Percentiles rank a stretch among this genome's conserved stretches.
Conservation (phyloP, 2,329 filamentous ascomycete species). For the Paecilomyces variotii region DNA sequence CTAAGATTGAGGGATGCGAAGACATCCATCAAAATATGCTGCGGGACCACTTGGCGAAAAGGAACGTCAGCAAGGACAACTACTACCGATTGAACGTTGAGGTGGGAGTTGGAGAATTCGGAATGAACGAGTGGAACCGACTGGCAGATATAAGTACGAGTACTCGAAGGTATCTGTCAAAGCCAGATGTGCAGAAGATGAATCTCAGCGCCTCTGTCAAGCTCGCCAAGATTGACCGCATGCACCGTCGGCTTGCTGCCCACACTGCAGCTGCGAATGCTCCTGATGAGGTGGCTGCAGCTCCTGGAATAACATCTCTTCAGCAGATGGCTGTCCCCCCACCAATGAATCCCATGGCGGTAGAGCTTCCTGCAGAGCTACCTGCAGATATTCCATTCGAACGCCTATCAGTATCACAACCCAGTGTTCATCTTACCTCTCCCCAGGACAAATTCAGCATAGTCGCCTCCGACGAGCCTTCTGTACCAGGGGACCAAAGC, state of each 20-base stretch:
- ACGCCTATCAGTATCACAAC: slow-evolving; percentile 13
- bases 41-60: slow-evolving; percentile 65
- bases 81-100: slow-evolving; percentile 98
- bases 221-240: slow-evolving; percentile 72
- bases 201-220: slow-evolving; percentile 69
- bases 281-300: slow-evolving; percentile 23
- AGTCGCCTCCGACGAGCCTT: slow-evolving; percentile 50
- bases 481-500: slow-evolving; percentile 19
- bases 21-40: slow-evolving; percentile 81
- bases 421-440: slow-evolving; percentile 45
- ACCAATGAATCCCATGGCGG: slow-evolving; percentile 41
- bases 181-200: slow-evolving; percentile 66
- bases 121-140: slow-evolving; percentile 96
- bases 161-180: slow-evolving; percentile 73
- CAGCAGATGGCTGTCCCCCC: slow-evolving; percentile 22
- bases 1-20: slow-evolving; percentile 94
- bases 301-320: slow-evolving; percentile 20
- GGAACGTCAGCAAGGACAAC: slow-evolving; percentile 76
- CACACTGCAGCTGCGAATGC: slow-evolving; percentile 27
- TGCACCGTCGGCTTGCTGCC: slow-evolving; percentile 60
- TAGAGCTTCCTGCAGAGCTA: slow-evolving; percentile 54
- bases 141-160: slow-evolving; percentile 92
- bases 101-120: slow-evolving; percentile 90
- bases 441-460: slow-evolving; percentile 62
- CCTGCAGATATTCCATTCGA: slow-evolving; percentile 26